Evolutionary conservation across 2,329 filamentous ascomycete species (phyloP).

Genomic region (Colletotrichum tanaceti): DNA sequence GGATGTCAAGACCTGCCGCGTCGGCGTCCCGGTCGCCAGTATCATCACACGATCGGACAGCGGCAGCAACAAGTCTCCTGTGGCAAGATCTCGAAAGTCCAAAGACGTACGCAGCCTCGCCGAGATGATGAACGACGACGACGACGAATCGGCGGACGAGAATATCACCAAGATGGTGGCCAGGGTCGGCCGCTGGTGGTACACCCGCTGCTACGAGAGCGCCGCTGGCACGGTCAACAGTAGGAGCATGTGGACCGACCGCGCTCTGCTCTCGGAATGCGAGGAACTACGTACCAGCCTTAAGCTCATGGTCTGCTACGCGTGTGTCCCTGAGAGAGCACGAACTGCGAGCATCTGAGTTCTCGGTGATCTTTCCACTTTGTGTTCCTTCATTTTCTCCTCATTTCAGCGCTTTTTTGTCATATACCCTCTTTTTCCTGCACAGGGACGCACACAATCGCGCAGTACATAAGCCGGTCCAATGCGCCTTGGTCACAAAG

Average conservation of each 20-base stretch:
- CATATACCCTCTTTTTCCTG: slow-evolving; percentile 3
- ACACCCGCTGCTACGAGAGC: slow-evolving; percentile 89
- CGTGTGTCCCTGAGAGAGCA: slow-evolving; percentile 77
- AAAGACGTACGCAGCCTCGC: slow-evolving; percentile 68
- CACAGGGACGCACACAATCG: neutral
- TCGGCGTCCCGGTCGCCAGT: slow-evolving; percentile 79
- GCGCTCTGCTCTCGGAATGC: slow-evolving; percentile 81
- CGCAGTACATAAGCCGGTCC: neutral
- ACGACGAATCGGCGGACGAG: slow-evolving; percentile 79
- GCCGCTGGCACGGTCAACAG: slow-evolving; percentile 62
- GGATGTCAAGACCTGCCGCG: slow-evolving; percentile 79
- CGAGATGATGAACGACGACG: slow-evolving; percentile 78
- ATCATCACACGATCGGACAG: slow-evolving; percentile 52
- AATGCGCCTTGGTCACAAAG: slow-evolving; percentile 8
- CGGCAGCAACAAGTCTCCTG: slow-evolving; percentile 34
- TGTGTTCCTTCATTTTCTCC: neutral
- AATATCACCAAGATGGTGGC: slow-evolving; percentile 93
- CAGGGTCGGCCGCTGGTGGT: slow-evolving; percentile 96
- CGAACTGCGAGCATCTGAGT: slow-evolving; percentile 61
- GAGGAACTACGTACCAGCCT: slow-evolving; percentile 88
- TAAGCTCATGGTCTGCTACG: slow-evolving; percentile 91
- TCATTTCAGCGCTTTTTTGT: slow-evolving; percentile 11
- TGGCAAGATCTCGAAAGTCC: slow-evolving; percentile 43
- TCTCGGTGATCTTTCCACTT: too few species aligned
- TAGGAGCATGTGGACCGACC: slow-evolving; percentile 81